phyloP scores from a whole-genome alignment of 306 rosid genomes.

The Ceratonia siliqua region DNA sequence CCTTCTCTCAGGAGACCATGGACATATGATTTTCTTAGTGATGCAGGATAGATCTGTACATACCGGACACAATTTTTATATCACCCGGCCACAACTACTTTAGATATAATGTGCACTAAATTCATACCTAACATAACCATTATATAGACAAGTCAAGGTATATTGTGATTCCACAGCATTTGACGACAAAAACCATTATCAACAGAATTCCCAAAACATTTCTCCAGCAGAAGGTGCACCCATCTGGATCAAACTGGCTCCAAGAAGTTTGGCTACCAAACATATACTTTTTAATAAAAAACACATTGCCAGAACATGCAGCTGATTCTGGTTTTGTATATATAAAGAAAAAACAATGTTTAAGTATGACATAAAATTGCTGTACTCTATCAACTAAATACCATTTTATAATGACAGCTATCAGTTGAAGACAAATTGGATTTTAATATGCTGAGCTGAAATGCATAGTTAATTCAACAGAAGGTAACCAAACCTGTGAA shows the following conservation, averaged over 20 bases:
- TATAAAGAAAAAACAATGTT: not conserved
- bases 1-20: not conserved
- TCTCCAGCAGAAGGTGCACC: constrained; percentile 8
- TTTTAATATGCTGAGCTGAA: not conserved
- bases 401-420: constrained; percentile 2
- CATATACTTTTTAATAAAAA: constrained; percentile 17
- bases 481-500: constrained; percentile 63
- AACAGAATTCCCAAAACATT: not conserved
- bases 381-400: not conserved
- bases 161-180: not conserved
- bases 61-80: not conserved
- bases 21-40: not conserved
- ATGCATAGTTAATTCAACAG: constrained; percentile 4
- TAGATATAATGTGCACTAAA: not conserved
- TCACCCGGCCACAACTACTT: not conserved
- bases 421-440: not conserved
- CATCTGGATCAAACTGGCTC: constrained; percentile 25
- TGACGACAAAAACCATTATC: constrained; percentile 1
- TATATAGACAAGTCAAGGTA: not conserved
- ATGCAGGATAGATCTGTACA: not conserved
- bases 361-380: not conserved
- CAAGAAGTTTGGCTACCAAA: constrained; percentile 2
- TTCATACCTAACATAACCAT: not conserved
- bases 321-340: not conserved
- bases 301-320: not conserved